Evolutionary conservation across 2,329 filamentous ascomycete genomes (phyloP).

Genomic region (Fusarium graminum): DNA sequence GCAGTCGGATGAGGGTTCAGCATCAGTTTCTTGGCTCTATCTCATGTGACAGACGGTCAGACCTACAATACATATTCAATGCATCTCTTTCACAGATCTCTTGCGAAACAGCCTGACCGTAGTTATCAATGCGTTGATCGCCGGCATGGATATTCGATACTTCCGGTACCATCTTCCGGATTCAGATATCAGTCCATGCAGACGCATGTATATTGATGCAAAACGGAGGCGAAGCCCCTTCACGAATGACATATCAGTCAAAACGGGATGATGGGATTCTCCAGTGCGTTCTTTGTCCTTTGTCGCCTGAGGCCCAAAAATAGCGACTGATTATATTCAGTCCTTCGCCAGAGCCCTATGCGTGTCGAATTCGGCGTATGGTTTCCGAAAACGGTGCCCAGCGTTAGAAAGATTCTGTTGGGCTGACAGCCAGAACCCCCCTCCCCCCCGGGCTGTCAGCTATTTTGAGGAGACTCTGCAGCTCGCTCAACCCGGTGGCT

Average conservation of each 20-base stretch:
- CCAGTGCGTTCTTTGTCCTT: background rate
- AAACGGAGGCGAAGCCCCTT: constrained; percentile 25
- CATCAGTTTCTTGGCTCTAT: constrained; percentile 15
- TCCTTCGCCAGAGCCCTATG: constrained; percentile 9
- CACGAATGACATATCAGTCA: constrained; percentile 5
- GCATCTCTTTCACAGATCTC: background rate
- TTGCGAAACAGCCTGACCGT: constrained; percentile 1
- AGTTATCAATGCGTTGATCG: constrained; percentile 2
- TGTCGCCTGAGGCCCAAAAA: background rate
- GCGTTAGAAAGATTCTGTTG: background rate
- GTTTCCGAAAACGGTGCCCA: constrained; percentile 15
- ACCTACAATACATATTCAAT: constrained; percentile 2
- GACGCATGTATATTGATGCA: constrained; percentile 21
- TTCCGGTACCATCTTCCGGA: constrained; percentile 9
- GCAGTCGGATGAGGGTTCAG: constrained; percentile 6
- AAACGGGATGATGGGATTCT: background rate
- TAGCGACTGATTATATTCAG: constrained; percentile 9
- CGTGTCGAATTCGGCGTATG: constrained; percentile 13
- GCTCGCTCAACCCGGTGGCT: constrained; percentile 3
- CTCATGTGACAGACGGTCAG: constrained; percentile 22
- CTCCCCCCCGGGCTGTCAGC: constrained; percentile 30
- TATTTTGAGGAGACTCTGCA: constrained; percentile 30
- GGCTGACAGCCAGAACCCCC: constrained; percentile 15
- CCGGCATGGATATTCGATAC: constrained; percentile 6
- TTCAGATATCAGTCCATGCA: constrained; percentile 3